These are phyloP conservation scores for Sporisorium reilianum DNA, from an alignment of 1,284 basidiomycete species.

Conservation along the genomic window DNA sequence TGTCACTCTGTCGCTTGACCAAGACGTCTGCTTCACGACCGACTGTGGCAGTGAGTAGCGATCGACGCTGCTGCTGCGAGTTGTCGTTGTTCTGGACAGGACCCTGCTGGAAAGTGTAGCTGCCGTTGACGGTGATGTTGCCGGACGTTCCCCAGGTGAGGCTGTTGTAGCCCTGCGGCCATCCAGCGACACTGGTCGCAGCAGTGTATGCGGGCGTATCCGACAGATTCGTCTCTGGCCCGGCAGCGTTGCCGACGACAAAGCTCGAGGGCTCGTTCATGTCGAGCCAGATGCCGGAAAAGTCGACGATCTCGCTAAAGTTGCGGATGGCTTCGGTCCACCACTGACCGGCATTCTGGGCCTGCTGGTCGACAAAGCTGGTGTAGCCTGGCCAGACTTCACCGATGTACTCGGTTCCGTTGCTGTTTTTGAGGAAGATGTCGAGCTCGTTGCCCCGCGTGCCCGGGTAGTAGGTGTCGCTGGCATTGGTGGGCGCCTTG, in stretches of 20 bases:
- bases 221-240: constrained; percentile 71
- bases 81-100: constrained; percentile 42
- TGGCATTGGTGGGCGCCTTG: constrained; percentile 71
- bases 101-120: constrained; percentile 39
- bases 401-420: constrained; percentile 75
- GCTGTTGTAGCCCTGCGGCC: constrained; percentile 75
- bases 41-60: background rate
- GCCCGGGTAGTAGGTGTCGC: constrained; percentile 49
- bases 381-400: constrained; percentile 70
- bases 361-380: constrained; percentile 45
- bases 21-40: constrained; percentile 6
- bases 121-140: constrained; percentile 79
- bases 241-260: constrained; percentile 40
- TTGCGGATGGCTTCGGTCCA: constrained; percentile 53
- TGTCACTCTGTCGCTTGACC: constrained; percentile 11
- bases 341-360: constrained; percentile 49
- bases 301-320: constrained; percentile 51
- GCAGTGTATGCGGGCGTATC: constrained; percentile 63
- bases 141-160: constrained; percentile 76
- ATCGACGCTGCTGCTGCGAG: constrained; percentile 14
- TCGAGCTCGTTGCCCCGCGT: constrained; percentile 53
- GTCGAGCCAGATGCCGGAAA: constrained; percentile 57
- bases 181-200: constrained; percentile 46
- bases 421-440: constrained; percentile 57
- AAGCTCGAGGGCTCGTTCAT: constrained; percentile 60